phyloP scores from a whole-genome alignment of 768 basidiomycete species.

The Xerocomus spinulosus region DNA sequence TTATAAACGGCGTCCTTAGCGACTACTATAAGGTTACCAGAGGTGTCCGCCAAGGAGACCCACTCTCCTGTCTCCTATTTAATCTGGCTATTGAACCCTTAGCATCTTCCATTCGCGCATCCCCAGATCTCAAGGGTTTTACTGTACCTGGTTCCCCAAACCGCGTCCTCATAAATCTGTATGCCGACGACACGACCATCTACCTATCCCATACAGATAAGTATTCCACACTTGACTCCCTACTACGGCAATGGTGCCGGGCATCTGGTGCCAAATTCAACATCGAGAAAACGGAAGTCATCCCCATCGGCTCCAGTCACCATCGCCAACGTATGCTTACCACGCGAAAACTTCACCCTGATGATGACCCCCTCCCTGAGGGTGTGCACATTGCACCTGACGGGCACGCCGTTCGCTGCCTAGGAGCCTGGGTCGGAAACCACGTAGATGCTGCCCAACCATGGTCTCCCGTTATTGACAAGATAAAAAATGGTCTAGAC shows the following conservation, averaged over 20 bases:
- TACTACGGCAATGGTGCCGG: constrained; percentile 36
- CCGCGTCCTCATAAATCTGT: constrained; percentile 20
- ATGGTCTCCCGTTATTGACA: constrained; percentile 16
- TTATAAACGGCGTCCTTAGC: background rate
- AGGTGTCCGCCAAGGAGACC: background rate
- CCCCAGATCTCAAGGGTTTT: constrained; percentile 7
- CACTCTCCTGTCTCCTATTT: background rate
- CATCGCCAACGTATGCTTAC: background rate
- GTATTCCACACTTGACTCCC: constrained; percentile 15
- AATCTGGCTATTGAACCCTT: background rate
- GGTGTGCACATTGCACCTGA: constrained; percentile 7
- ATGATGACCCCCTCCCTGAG: background rate
- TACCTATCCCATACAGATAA: constrained; percentile 17
- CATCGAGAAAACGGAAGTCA: constrained; percentile 18
- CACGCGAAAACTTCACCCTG: background rate
- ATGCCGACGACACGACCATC: constrained; percentile 25
- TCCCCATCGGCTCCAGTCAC: constrained; percentile 25
- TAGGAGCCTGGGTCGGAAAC: constrained; percentile 26
- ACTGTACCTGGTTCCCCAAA: background rate
- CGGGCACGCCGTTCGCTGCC: constrained; percentile 6
- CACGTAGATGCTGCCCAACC: constrained; percentile 4
- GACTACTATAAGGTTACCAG: background rate
- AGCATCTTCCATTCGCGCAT: background rate
- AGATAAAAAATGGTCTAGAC: constrained; percentile 8
- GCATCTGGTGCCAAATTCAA: constrained; percentile 18